Base-by-base conservation (phyloP, 179 eudicot genomes). In the Vitellaria paradoxa region DNA sequence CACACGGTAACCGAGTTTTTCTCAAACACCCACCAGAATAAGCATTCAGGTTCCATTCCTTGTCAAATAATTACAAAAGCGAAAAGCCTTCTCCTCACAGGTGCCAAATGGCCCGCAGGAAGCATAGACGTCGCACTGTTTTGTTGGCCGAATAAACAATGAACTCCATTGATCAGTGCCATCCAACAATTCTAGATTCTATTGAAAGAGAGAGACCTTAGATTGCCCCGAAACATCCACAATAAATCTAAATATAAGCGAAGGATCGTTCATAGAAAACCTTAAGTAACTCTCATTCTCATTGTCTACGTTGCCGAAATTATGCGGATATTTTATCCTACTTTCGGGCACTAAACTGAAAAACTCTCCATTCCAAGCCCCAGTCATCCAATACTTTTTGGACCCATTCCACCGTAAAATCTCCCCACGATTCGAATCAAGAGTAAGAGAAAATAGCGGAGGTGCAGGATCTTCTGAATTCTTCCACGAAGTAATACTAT, bases 331-430 rank as follows among this genome's bases (percentile, higher is more conserved):
- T 23, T n/a, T 21, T 6, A 9, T 15, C 15, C 57, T 50, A 14
- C 49, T 70, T n/a, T 70, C 74, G 11, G 74, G 74, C 3, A 50
- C 60, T 2, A 23, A 70, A 20, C 74, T 70, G 74, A 70, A 70
- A 20, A 17, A 55, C n/a, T 57, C 8, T 17, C 72, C 76, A 63
- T 81, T 14, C 83, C 83, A 81, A 11, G 72, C 2, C 21, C 83
- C 83, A 65, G 76, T 81, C 52, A 46, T 63, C 83, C 83, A 81
- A 56, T 81, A 81, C 57, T 63, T 23, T 24, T 57, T 20, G 55
- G 70, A 46, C 21, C 65, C 65, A 14, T 81, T 81, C 79, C 83
- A 76, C 68, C 40, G 57, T 11, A 76, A 21, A 10, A 81, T 10
- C 50, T 61, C 70, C 52, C 24, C 30, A 9, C 50, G 7, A 15